Conservation (phyloP, 495 filamentous ascomycete genomes). For the Penicillium verhagenii region DNA sequence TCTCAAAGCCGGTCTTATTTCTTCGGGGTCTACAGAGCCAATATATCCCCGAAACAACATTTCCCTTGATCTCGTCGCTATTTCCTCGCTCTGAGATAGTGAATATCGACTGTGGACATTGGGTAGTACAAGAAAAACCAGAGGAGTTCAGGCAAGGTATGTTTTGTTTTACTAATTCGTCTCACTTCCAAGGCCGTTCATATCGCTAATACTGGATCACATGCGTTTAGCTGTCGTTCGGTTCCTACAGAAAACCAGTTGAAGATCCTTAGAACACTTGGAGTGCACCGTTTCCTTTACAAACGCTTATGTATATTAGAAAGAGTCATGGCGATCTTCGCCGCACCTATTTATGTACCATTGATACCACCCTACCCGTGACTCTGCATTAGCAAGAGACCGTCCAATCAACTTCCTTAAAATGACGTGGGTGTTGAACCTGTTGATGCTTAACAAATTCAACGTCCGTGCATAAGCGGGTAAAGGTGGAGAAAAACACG, state of each 20-base stretch:
- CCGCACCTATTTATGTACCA: too few relatives aligned
- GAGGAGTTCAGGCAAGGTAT: constrained; percentile 66
- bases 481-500: background rate
- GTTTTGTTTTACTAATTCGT: background rate
- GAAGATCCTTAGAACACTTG: too few relatives aligned
- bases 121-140: constrained; percentile 82
- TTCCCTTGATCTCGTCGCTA: constrained; percentile 74
- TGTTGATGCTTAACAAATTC: too few relatives aligned
- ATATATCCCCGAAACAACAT: constrained; percentile 75
- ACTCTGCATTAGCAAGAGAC: too few relatives aligned
- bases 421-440: too few relatives aligned
- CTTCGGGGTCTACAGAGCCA: constrained; percentile 70
- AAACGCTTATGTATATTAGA: too few relatives aligned
- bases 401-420: too few relatives aligned
- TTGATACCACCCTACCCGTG: too few relatives aligned
- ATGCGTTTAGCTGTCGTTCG: background rate
- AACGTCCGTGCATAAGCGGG: background rate
- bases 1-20: constrained; percentile 67
- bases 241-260: too few relatives aligned
- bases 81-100: constrained; percentile 72
- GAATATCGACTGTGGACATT: constrained; percentile 80
- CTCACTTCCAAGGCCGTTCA: background rate
- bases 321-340: too few relatives aligned
- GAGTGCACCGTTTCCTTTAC: too few relatives aligned
- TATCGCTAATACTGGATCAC: background rate